phyloP scores from a whole-genome alignment of 1,284 basidiomycete species.

The Ceratobasidium papillatum region DNA sequence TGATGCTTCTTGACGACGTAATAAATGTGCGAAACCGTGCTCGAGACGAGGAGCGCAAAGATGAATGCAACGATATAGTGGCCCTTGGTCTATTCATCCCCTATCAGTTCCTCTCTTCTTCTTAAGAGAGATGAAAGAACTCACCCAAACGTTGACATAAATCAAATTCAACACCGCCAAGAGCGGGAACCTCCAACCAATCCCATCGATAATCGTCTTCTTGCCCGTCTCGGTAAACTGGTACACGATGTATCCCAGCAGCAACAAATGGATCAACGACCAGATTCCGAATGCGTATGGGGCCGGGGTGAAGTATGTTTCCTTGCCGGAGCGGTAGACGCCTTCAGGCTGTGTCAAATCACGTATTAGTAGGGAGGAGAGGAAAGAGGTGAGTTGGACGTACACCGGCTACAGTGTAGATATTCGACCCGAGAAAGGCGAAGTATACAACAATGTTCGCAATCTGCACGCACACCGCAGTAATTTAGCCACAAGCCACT shows the following conservation, averaged over 20 bases:
- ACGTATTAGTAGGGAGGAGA: conserved; percentile 51
- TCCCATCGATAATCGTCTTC: conserved; percentile 80
- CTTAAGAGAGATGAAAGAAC: not conserved
- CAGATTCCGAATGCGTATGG: conserved; percentile 88
- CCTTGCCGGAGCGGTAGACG: conserved; percentile 69
- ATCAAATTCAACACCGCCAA: conserved; percentile 84
- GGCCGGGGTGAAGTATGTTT: conserved; percentile 90
- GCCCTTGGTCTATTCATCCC: conserved; percentile 48
- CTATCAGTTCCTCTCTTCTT: not conserved
- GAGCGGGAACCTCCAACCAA: conserved; percentile 89
- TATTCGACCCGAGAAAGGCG: conserved; percentile 64
- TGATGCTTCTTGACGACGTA: conserved; percentile 90
- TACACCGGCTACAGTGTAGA: conserved; percentile 79
- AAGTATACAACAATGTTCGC: conserved; percentile 37
- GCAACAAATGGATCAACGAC: conserved; percentile 85
- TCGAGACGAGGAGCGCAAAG: conserved; percentile 84
- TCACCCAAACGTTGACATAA: conserved; percentile 84
- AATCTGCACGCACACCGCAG: not conserved
- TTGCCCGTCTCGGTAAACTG: conserved; percentile 88
- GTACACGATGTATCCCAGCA: conserved; percentile 88
- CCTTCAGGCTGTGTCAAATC: not conserved
- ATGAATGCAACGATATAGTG: conserved; percentile 86
- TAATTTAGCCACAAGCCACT: not conserved
- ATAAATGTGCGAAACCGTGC: conserved; percentile 88
- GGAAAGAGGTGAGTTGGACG: conserved; percentile 59